Conservation (phyloP, 2,329 filamentous ascomycete genomes). For the Gremmenia infestans region DNA sequence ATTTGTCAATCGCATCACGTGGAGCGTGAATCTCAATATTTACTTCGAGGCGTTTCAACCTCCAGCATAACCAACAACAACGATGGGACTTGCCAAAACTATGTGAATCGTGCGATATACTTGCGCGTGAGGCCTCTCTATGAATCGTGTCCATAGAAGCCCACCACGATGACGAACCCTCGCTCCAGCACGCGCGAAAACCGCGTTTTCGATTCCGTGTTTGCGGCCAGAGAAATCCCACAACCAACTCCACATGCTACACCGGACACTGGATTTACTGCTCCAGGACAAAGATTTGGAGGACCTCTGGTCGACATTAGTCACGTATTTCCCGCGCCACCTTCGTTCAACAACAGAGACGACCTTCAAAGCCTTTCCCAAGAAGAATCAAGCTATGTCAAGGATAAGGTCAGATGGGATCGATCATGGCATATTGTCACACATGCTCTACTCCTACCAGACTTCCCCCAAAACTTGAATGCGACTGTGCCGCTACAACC, state of each 20-base stretch:
- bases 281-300: constrained; percentile 24
- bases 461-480: constrained; percentile 44
- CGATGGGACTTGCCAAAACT: not conserved
- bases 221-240: constrained; percentile 22
- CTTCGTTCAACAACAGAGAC: constrained; percentile 2
- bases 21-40: not conserved
- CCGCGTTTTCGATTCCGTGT: constrained; percentile 32
- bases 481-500: constrained; percentile 15
- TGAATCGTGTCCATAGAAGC: not conserved
- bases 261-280: constrained; percentile 21
- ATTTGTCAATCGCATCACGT: not conserved
- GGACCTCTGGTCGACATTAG: constrained; percentile 7
- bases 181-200: constrained; percentile 11
- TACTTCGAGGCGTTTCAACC: not conserved
- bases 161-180: not conserved
- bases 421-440: constrained; percentile 60
- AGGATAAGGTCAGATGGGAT: constrained; percentile 51
- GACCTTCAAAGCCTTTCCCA: constrained; percentile 1
- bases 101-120: not conserved
- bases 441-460: constrained; percentile 50
- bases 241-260: constrained; percentile 28
- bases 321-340: not conserved
- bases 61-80: not conserved
- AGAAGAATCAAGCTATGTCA: constrained; percentile 16
- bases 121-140: not conserved